phyloP scores from a whole-genome alignment of 2,329 filamentous ascomycete genomes.

The Xylaria multiplex region DNA sequence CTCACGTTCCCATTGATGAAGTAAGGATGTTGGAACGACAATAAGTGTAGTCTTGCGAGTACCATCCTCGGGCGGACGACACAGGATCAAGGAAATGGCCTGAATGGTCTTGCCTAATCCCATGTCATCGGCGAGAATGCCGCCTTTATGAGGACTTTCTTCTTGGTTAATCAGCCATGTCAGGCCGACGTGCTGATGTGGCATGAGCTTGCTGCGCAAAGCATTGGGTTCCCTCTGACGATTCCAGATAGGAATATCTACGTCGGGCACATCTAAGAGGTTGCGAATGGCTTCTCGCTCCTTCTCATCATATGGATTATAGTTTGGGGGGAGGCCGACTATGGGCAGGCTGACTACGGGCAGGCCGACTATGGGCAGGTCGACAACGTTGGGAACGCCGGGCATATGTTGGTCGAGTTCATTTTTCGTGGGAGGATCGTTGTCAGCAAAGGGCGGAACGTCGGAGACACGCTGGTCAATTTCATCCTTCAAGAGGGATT shows the following conservation, averaged over 20 bases:
- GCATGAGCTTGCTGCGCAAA: conserved; percentile 38
- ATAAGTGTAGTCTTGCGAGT: conserved; percentile 46
- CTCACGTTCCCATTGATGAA: conserved; percentile 47
- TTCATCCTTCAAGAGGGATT: no score
- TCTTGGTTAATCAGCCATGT: conserved; percentile 48
- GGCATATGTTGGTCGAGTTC: neutral
- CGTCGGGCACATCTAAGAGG: conserved; percentile 33
- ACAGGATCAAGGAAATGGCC: conserved; percentile 46
- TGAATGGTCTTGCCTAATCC: conserved; percentile 49
- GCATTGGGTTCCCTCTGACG: conserved; percentile 31
- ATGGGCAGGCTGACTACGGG: neutral
- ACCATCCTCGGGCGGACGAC: conserved; percentile 40
- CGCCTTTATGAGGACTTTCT: conserved; percentile 42
- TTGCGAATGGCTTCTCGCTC: conserved; percentile 34
- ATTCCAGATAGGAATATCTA: conserved; percentile 34
- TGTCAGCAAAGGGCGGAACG: no score
- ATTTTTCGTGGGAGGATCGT: no score
- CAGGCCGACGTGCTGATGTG: conserved; percentile 45
- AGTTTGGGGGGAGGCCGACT: neutral
- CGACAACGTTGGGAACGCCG: neutral
- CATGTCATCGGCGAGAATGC: conserved; percentile 48
- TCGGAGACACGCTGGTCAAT: no score
- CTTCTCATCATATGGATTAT: conserved; percentile 11
- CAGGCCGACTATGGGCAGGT: no score
- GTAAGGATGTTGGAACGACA: conserved; percentile 43